phyloP scores from a whole-genome alignment of 208 protist genomes.

The Crithidia acanthocephali region DNA sequence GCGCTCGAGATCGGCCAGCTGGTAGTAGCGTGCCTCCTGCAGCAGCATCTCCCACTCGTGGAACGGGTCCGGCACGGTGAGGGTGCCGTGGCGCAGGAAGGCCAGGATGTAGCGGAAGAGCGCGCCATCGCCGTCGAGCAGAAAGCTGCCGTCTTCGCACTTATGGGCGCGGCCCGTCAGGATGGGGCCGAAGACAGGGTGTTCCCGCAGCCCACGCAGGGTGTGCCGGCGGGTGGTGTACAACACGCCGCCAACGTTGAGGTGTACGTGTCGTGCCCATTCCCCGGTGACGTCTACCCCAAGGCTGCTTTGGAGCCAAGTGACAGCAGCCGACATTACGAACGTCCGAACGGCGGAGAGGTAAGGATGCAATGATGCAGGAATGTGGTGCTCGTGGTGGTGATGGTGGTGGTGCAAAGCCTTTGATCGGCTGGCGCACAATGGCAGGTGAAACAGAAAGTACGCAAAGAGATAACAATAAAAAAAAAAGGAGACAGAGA shows the following conservation, averaged over 20 bases:
- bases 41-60: slow-evolving; percentile 73
- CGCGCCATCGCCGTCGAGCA: slow-evolving; percentile 72
- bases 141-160: slow-evolving; percentile 58
- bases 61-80: slow-evolving; percentile 60
- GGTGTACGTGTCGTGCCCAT: slow-evolving; percentile 44
- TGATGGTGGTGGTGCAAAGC: no score
- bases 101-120: slow-evolving; percentile 72
- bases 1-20: slow-evolving; percentile 47
- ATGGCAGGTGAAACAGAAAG: no score
- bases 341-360: not conserved
- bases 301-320: slow-evolving; percentile 39
- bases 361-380: slow-evolving; percentile 4
- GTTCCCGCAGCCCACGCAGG: slow-evolving; percentile 34
- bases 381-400: no score
- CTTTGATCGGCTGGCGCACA: no score
- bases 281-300: slow-evolving; percentile 54
- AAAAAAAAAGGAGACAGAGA: no score
- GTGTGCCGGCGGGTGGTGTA: slow-evolving; percentile 51
- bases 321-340: slow-evolving; percentile 28
- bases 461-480: no score
- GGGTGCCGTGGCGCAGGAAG: slow-evolving; percentile 54
- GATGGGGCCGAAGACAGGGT: slow-evolving; percentile 64
- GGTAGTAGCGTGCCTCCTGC: slow-evolving; percentile 50
- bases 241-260: slow-evolving; percentile 72
- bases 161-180: slow-evolving; percentile 40